Conservation (phyloP, 352 stramenopile species). For the Stramenopiles sp. region DNA sequence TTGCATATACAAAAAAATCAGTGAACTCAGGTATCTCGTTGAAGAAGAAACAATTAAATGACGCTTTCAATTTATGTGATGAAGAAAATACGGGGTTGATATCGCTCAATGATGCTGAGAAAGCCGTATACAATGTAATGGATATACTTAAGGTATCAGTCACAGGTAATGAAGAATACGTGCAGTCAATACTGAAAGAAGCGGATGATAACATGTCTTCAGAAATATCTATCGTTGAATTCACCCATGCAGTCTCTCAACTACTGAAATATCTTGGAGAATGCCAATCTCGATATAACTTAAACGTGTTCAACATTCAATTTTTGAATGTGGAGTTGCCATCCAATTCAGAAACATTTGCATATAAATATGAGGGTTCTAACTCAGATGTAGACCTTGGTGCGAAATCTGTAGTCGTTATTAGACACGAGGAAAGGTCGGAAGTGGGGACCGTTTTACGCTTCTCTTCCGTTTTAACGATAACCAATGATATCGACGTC, state of each 20-base stretch:
- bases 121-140: not conserved
- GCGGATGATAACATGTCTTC: not conserved
- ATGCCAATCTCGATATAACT: not conserved
- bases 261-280: not conserved
- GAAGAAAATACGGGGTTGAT: not conserved
- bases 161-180: not conserved
- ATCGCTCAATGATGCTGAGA: not conserved
- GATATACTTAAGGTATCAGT: not conserved
- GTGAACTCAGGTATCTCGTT: not conserved
- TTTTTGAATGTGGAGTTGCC: not conserved
- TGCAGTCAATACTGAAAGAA: not conserved
- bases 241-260: not conserved
- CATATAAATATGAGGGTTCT: not conserved
- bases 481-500: not conserved
- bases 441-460: not conserved
- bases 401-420: not conserved
- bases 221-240: not conserved
- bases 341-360: not conserved
- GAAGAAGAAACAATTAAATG: not conserved
- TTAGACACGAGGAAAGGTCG: not conserved
- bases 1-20: not conserved
- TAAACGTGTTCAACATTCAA: not conserved
- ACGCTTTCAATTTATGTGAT: not conserved
- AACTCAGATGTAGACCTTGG: not conserved
- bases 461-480: not conserved